A percentile compares a stretch with the other conserved stretches of the same genome.
phyloP scores from a whole-genome alignment of 352 stramenopile species.

The Globisporangium spinosum region DNA sequence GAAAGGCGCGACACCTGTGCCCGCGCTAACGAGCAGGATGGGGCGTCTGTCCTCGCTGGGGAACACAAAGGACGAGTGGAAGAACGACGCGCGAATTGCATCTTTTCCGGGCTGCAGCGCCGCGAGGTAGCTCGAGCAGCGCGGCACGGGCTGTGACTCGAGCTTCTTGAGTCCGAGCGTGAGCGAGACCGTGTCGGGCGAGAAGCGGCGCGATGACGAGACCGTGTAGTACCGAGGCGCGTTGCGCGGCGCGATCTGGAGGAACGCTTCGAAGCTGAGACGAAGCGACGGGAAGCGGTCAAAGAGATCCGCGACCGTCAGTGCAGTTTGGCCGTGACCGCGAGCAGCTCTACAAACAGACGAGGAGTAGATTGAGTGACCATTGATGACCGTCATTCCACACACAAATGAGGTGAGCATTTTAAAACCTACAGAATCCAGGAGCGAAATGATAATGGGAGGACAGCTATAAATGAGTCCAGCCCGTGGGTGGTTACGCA shows the following conservation, averaged over 20 bases:
- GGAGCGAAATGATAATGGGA: slow-evolving; percentile 6
- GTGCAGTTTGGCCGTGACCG: background rate
- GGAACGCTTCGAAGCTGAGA: slow-evolving; percentile 60
- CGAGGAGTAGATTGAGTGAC: background rate
- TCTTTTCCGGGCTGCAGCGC: slow-evolving; percentile 39
- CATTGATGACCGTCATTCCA: slow-evolving; percentile 3
- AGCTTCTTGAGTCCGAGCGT: slow-evolving; percentile 65
- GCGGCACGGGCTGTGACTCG: slow-evolving; percentile 46
- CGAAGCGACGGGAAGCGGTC: slow-evolving; percentile 62
- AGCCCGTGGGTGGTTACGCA: slow-evolving; percentile 13
- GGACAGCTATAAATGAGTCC: background rate
- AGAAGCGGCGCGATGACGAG: slow-evolving; percentile 66
- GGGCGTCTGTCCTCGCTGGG: slow-evolving; percentile 52
- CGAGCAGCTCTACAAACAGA: background rate
- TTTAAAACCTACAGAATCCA: background rate
- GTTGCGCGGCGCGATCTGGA: slow-evolving; percentile 64
- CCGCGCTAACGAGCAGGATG: slow-evolving; percentile 74
- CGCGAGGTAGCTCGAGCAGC: slow-evolving; percentile 74
- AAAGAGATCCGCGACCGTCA: slow-evolving; percentile 58
- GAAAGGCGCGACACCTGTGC: slow-evolving; percentile 82
- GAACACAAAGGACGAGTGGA: slow-evolving; percentile 76
- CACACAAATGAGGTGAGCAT: background rate
- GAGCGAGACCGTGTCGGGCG: slow-evolving; percentile 57
- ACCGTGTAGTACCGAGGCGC: slow-evolving; percentile 79
- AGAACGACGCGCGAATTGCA: slow-evolving; percentile 56